phyloP scores from a whole-genome alignment of 1,139 yeast species.

The Wickerhamomyces sp. region DNA sequence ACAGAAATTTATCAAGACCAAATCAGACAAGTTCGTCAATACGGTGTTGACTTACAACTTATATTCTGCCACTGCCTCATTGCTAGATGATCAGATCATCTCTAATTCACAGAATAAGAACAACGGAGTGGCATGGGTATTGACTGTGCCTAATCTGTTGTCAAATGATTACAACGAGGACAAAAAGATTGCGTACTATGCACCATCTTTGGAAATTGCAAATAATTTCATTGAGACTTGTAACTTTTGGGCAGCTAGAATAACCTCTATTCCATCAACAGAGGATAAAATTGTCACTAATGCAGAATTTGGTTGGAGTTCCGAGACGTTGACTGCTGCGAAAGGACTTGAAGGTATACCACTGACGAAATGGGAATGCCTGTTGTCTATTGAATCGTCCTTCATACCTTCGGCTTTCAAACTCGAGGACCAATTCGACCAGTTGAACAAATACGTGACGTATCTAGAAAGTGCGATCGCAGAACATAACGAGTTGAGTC shows the following conservation, averaged over 20 bases:
- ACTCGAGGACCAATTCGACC: slow-evolving; percentile 27
- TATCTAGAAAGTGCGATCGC: slow-evolving; percentile 26
- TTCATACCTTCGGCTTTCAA: slow-evolving; percentile 22
- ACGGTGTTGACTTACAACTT: slow-evolving; percentile 34
- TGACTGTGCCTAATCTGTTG: slow-evolving; percentile 18
- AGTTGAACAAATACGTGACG: slow-evolving; percentile 27
- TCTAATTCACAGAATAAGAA: slow-evolving; percentile 17
- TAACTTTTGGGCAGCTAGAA: slow-evolving; percentile 87
- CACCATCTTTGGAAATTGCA: slow-evolving; percentile 69
- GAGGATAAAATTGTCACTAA: slow-evolving; percentile 57
- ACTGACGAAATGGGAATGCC: slow-evolving; percentile 35
- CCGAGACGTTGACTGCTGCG: slow-evolving; percentile 15
- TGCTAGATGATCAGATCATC: slow-evolving; percentile 14
- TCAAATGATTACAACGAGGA: slow-evolving; percentile 17
- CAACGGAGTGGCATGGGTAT: slow-evolving; percentile 20
- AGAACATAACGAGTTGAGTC: slow-evolving; percentile 30
- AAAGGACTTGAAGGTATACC: slow-evolving; percentile 6
- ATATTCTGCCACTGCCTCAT: slow-evolving; percentile 20
- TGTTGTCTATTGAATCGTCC: slow-evolving; percentile 30
- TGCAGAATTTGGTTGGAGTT: slow-evolving; percentile 80
- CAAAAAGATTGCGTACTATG: slow-evolving; percentile 19
- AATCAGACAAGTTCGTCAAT: slow-evolving; percentile 13
- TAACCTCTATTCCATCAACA: slow-evolving; percentile 65
- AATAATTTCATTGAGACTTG: slow-evolving; percentile 69
- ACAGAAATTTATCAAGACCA: slow-evolving; percentile 36